A percentile compares a stretch with the other conserved stretches of the same genome.
phyloP scores from a whole-genome alignment of 768 basidiomycete species.

The Podaxis sp. region DNA sequence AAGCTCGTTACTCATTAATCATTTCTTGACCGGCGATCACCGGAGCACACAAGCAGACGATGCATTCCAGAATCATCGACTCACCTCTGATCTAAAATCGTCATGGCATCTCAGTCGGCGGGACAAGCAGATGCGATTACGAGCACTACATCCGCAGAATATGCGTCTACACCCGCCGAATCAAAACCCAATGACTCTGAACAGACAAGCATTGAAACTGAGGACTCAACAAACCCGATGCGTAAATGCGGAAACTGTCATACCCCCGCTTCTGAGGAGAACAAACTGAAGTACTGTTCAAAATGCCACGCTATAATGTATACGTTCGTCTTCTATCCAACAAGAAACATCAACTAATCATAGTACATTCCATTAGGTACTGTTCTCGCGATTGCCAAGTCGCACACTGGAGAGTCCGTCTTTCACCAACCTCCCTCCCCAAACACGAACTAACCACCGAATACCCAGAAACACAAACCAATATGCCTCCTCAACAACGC shows the following conservation, averaged over 20 bases:
- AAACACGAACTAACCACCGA: not conserved
- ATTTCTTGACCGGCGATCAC: no score
- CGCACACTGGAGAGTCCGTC: slow-evolving; percentile 14
- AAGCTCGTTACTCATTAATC: no score
- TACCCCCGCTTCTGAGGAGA: not conserved
- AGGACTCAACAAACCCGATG: not conserved
- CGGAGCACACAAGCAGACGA: no score
- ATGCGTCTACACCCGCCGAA: no score
- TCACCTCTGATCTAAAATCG: no score
- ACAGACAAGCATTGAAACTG: not conserved
- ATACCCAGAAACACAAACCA: slow-evolving; percentile 12
- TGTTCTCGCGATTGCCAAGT: slow-evolving; percentile 16
- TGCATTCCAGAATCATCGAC: no score
- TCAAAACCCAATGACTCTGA: no score
- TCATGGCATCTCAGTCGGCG: no score
- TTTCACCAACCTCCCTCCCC: not conserved
- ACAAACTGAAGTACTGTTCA: not conserved
- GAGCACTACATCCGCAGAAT: no score
- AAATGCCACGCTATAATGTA: not conserved
- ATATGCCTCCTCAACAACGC: slow-evolving; percentile 12
- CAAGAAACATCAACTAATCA: not conserved
- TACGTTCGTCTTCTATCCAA: not conserved
- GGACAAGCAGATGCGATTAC: no score
- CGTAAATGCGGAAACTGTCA: not conserved
- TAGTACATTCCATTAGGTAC: slow-evolving; percentile 8